phyloP scores from a whole-genome alignment of 163 green algal genomes.

The Scenedesmus sp. region DNA sequence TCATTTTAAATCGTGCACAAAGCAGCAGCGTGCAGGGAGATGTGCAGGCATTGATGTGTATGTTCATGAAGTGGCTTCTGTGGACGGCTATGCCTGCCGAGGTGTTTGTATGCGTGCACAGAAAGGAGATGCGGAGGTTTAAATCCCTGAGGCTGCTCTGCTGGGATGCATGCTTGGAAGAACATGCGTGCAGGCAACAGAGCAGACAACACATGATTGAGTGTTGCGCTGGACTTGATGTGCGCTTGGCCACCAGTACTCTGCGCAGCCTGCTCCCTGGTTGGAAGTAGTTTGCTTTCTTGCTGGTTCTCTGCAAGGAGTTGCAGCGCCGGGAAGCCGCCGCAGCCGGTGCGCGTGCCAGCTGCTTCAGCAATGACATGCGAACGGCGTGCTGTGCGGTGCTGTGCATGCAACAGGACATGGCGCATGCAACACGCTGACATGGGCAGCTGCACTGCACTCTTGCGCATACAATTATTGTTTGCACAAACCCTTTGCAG shows the following conservation, averaged over 20 bases:
- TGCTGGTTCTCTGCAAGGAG: background rate
- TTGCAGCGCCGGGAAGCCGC: background rate
- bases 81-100: too few species aligned
- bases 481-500: too few species aligned
- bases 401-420: background rate
- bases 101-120: too few species aligned
- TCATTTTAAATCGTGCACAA: background rate
- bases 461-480: too few species aligned
- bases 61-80: background rate
- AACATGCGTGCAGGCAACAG: background rate
- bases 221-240: background rate
- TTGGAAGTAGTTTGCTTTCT: background rate
- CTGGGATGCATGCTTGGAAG: too few species aligned
- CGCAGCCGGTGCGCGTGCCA: background rate
- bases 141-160: too few species aligned
- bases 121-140: too few species aligned
- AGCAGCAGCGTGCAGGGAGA: too few species aligned
- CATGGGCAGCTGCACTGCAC: too few species aligned
- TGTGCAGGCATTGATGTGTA: background rate
- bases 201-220: background rate
- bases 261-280: background rate
- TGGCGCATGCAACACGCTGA: background rate
- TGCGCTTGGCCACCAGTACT: background rate
- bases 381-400: background rate
- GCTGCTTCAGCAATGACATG: too few species aligned